Evolutionary conservation across 1,284 basidiomycete genomes (phyloP).

Genomic region (Papiliotrema flavescens): DNA sequence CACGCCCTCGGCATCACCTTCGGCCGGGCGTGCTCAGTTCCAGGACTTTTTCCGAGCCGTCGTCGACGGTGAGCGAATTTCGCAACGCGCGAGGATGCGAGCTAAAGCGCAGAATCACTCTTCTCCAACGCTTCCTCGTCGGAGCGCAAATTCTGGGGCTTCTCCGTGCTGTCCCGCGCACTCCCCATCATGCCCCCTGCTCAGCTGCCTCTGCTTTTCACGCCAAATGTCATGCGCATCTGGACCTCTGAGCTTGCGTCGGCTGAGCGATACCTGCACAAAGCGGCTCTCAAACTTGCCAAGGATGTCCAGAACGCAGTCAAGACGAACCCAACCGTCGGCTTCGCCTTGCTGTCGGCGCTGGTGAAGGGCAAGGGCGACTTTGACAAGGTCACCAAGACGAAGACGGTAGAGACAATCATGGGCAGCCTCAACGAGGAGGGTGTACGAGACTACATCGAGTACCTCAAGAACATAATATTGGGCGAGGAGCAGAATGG

Average conservation of each 20-base stretch:
- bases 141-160: slow-evolving; percentile 93
- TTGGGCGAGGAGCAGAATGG: slow-evolving; percentile 52
- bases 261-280: slow-evolving; percentile 82
- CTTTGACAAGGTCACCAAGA: slow-evolving; percentile 88
- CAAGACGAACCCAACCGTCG: slow-evolving; percentile 70
- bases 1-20: slow-evolving; percentile 36
- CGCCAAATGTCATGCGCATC: slow-evolving; percentile 90
- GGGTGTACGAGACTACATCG: slow-evolving; percentile 75
- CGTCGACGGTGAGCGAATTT: slow-evolving; percentile 68
- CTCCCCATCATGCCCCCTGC: slow-evolving; percentile 64
- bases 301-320: slow-evolving; percentile 72
- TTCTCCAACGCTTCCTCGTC: slow-evolving; percentile 80
- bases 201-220: slow-evolving; percentile 82
- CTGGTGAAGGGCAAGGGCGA: slow-evolving; percentile 79
- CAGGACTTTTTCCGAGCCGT: slow-evolving; percentile 85
- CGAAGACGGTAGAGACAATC: slow-evolving; percentile 87
- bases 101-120: slow-evolving; percentile 63
- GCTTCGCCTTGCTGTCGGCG: slow-evolving; percentile 80
- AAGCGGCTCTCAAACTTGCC: slow-evolving; percentile 74
- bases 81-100: not conserved
- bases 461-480: slow-evolving; percentile 64
- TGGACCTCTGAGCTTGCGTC: slow-evolving; percentile 95
- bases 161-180: slow-evolving; percentile 82
- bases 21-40: slow-evolving; percentile 61
- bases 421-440: slow-evolving; percentile 69